Evolutionary conservation across 805 yeast genomes (phyloP).

Genomic region (Suhomyces vadensis): DNA sequence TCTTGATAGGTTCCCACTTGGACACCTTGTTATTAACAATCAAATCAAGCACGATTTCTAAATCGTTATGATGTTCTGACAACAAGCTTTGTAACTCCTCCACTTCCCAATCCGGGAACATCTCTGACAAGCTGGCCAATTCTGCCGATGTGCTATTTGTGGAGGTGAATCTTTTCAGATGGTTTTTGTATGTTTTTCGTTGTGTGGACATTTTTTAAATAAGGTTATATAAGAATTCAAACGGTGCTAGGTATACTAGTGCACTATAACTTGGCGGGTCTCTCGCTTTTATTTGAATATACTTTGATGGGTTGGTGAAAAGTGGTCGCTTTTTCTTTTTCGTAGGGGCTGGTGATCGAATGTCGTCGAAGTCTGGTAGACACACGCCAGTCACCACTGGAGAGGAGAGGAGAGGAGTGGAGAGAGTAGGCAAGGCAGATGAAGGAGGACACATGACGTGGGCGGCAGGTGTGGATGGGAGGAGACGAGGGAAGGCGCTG

Average conservation of each 20-base stretch:
- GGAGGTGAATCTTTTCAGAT: conserved; percentile 44
- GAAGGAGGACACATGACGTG: too few species aligned
- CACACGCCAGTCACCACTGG: conserved; percentile 3
- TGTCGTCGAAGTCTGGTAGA: conserved; percentile 6
- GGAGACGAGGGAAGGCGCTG: too few species aligned
- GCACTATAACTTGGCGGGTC: conserved; percentile 4
- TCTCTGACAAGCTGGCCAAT: conserved; percentile 66
- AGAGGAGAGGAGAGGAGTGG: too few species aligned
- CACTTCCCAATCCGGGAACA: conserved; percentile 92
- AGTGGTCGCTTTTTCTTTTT: conserved; percentile 6
- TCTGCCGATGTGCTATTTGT: conserved; percentile 25
- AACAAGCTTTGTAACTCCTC: conserved; percentile 80
- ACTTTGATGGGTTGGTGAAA: conserved; percentile 3
- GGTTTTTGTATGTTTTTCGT: conserved; percentile 47
- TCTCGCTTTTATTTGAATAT: conserved; percentile 5
- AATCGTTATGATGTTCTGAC: conserved; percentile 68
- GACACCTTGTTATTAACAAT: conserved; percentile 88
- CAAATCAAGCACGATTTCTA: conserved; percentile 79
- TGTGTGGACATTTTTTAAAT: conserved; percentile 28
- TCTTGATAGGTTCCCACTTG: conserved; percentile 93
- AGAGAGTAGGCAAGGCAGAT: too few species aligned
- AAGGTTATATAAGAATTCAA: neutral
- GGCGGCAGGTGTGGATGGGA: too few species aligned
- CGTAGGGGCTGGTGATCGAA: conserved; percentile 11
- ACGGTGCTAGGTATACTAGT: conserved; percentile 8